phyloP scores from a whole-genome alignment of 2,329 filamentous ascomycete genomes.

The Clonostachys rhizophaga region DNA sequence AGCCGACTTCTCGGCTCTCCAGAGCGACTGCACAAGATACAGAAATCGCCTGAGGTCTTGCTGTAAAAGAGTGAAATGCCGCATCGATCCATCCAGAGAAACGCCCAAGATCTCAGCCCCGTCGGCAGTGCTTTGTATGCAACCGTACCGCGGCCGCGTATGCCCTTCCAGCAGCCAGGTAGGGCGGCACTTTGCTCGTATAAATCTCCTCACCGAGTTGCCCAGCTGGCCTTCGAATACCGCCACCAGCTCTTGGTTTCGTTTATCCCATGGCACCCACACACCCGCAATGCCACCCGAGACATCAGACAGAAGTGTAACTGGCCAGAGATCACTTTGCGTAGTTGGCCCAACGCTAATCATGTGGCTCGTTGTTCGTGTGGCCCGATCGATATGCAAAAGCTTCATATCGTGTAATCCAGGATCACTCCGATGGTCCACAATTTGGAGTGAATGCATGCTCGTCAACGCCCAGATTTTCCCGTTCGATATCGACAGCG shows the following conservation, averaged over 20 bases:
- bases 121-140: conserved; percentile 33
- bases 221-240: conserved; percentile 54
- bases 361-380: conserved; percentile 37
- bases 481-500: conserved; percentile 39
- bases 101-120: conserved; percentile 57
- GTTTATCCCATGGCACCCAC: conserved; percentile 38
- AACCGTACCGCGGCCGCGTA: conserved; percentile 29
- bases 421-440: conserved; percentile 38
- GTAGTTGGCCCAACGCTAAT: conserved; percentile 33
- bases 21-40: conserved; percentile 55
- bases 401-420: conserved; percentile 26
- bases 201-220: conserved; percentile 52
- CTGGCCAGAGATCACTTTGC: conserved; percentile 21
- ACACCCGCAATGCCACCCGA: conserved; percentile 41
- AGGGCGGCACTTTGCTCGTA: conserved; percentile 45
- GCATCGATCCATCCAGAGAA: conserved; percentile 64
- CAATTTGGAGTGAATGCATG: conserved; percentile 49
- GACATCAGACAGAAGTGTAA: conserved; percentile 44
- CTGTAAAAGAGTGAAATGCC: conserved; percentile 64
- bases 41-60: conserved; percentile 63
- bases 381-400: conserved; percentile 39
- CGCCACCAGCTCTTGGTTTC: conserved; percentile 32
- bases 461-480: conserved; percentile 47
- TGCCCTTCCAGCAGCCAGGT: conserved; percentile 36
- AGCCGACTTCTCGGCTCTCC: too few species aligned